Percentiles rank a stretch among this genome's conserved stretches.
Conservation (phyloP, 2,329 filamentous ascomycete genomes). For the Fusarium poae region DNA sequence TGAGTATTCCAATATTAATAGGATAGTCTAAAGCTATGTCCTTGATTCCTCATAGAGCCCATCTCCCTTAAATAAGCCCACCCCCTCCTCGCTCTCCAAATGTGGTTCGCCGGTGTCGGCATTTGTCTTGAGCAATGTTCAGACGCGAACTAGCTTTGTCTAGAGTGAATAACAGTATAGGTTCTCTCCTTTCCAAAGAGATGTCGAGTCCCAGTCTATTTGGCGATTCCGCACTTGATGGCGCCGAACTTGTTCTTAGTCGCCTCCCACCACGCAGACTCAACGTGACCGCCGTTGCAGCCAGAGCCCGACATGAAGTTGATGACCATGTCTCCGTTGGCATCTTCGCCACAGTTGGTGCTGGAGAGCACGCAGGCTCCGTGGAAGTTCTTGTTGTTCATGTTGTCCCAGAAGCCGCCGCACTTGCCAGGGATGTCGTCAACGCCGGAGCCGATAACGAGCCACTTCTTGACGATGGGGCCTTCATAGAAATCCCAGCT, state of each 20-base stretch:
- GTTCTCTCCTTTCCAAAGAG: too few species aligned
- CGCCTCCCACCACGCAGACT: slow-evolving; percentile 2
- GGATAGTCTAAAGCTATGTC: too few species aligned
- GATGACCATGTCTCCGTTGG: slow-evolving; percentile 1
- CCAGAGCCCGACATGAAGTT: background rate
- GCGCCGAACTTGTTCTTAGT: slow-evolving; percentile 1
- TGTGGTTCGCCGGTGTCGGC: too few species aligned
- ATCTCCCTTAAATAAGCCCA: too few species aligned
- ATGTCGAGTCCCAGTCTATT: too few species aligned
- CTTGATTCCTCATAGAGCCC: too few species aligned
- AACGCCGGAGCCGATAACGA: background rate
- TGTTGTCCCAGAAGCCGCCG: slow-evolving; percentile 2
- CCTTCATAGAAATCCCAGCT: background rate
- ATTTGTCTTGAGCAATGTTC: too few species aligned
- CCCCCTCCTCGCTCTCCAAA: too few species aligned
- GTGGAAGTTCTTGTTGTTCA: slow-evolving; percentile 5
- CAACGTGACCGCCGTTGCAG: background rate
- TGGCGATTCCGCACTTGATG: background rate
- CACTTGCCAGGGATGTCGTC: background rate
- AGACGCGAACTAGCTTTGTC: too few species aligned
- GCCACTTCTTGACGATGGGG: background rate
- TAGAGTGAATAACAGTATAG: too few species aligned
- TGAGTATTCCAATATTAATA: too few species aligned
- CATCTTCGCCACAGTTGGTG: background rate
- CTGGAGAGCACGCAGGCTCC: background rate